These are phyloP conservation scores for Sugiyamaella pinicola DNA, from an alignment of 1,139 yeast genomes.

Conservation along the genomic window DNA sequence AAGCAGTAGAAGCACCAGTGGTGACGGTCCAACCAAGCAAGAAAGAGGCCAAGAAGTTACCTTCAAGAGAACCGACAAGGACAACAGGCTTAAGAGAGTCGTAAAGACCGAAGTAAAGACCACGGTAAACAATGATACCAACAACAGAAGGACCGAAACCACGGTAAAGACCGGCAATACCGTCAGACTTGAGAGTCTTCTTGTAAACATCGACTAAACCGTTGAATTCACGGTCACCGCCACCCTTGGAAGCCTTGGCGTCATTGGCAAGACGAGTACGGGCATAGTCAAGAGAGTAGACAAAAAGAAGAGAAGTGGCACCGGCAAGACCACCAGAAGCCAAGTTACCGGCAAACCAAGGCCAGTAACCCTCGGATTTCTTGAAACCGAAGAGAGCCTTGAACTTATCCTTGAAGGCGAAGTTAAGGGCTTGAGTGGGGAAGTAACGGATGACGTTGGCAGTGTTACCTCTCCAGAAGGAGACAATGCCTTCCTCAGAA, in stretches of 20 bases:
- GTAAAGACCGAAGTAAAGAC: conserved; percentile 79
- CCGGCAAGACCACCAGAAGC: conserved; percentile 86
- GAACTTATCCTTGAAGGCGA: conserved; percentile 83
- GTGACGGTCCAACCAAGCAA: conserved; percentile 78
- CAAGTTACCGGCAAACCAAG: conserved; percentile 76
- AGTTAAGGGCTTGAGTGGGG: conserved; percentile 85
- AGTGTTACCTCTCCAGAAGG: conserved; percentile 86
- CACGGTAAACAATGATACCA: conserved; percentile 82
- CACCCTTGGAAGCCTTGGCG: conserved; percentile 67
- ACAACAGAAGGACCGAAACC: conserved; percentile 83
- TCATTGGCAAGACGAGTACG: conserved; percentile 85
- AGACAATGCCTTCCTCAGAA: conserved; percentile 66
- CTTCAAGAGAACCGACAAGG: conserved; percentile 70
- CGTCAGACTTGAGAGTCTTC: conserved; percentile 74
- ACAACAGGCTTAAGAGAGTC: conserved; percentile 78
- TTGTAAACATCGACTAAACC: conserved; percentile 77
- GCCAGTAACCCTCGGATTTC: conserved; percentile 67
- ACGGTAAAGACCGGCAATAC: conserved; percentile 80
- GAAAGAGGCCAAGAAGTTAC: conserved; percentile 73
- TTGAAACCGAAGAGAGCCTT: conserved; percentile 76
- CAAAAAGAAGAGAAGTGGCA: conserved; percentile 72
- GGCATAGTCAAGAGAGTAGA: conserved; percentile 80
- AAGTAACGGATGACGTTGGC: conserved; percentile 82
- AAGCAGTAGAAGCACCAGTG: conserved; percentile 77
- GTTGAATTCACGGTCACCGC: conserved; percentile 76